These are phyloP conservation scores for Microsporum ferrugineum DNA, from an alignment of 2,329 filamentous ascomycete species.

Conservation along the genomic window DNA sequence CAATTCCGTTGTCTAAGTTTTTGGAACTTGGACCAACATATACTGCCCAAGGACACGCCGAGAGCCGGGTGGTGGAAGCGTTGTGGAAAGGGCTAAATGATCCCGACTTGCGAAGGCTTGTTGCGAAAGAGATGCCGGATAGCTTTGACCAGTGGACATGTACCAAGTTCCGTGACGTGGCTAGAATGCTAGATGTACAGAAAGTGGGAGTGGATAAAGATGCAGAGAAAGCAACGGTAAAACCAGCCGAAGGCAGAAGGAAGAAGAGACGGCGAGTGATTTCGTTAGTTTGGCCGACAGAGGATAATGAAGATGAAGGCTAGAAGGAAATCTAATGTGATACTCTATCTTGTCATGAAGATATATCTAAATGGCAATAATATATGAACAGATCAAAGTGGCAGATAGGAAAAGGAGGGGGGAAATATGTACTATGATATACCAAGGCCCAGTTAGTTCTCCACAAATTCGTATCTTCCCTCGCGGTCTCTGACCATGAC, in stretches of 20 bases:
- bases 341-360: neutral
- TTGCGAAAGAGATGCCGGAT: constrained; percentile 11
- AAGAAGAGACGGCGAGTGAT: constrained; percentile 20
- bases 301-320: constrained; percentile 18
- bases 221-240: neutral
- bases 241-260: constrained; percentile 5
- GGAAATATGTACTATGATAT: neutral
- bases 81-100: constrained; percentile 26
- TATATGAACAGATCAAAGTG: neutral
- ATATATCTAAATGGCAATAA: neutral
- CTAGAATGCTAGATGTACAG: neutral
- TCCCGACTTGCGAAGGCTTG: constrained; percentile 8
- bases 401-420: neutral
- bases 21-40: constrained; percentile 17
- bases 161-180: constrained; percentile 11
- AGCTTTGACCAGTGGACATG: constrained; percentile 21
- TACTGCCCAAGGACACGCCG: constrained; percentile 12
- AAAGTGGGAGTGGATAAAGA: neutral
- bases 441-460: constrained; percentile 34
- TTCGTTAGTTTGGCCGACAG: constrained; percentile 20
- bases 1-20: constrained; percentile 19
- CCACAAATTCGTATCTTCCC: constrained; percentile 63
- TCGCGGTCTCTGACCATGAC: constrained; percentile 70
- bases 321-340: neutral
- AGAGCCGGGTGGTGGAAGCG: constrained; percentile 18